Evolutionary conservation across 306 rosid genomes (phyloP).

Genomic region (Dryas drummondii): DNA sequence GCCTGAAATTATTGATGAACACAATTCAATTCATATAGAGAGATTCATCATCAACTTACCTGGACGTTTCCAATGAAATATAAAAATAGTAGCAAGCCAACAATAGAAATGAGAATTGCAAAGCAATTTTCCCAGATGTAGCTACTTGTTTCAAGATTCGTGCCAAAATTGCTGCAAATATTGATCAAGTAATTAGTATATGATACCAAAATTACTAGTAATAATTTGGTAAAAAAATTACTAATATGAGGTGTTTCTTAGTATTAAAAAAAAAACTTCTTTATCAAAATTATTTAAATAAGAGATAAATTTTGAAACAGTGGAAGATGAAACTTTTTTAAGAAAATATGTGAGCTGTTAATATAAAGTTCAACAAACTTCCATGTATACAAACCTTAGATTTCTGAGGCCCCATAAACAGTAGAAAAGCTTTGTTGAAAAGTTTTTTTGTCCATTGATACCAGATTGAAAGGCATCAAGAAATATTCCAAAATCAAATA

Average conservation of each 20-base stretch:
- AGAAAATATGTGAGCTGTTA: too few relatives aligned
- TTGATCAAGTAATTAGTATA: background rate
- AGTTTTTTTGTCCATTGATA: background rate
- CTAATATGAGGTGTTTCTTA: too few relatives aligned
- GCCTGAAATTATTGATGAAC: too few relatives aligned
- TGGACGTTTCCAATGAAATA: conserved; percentile 13
- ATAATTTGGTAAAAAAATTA: too few relatives aligned
- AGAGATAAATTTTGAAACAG: too few relatives aligned
- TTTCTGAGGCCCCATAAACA: conserved; percentile 43
- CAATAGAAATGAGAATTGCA: conserved; percentile 4
- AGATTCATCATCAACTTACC: background rate
- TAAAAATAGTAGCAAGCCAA: conserved; percentile 10
- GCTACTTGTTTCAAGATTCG: conserved; percentile 13
- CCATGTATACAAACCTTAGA: conserved; percentile 21
- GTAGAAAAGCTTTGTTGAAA: conserved; percentile 24
- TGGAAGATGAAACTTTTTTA: too few relatives aligned
- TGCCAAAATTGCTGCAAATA: conserved; percentile 6
- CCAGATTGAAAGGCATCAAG: background rate
- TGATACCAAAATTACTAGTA: too few relatives aligned
- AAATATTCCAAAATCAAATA: conserved; percentile 27
- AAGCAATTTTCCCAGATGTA: conserved; percentile 19
- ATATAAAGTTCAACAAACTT: background rate
- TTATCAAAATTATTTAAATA: too few relatives aligned
- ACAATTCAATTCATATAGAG: too few relatives aligned
- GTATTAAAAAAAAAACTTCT: too few relatives aligned